Percentiles rank a stretch among this genome's conserved stretches.
Conservation (phyloP, 805 yeast genomes). For the Kazachstania psychrophila region DNA sequence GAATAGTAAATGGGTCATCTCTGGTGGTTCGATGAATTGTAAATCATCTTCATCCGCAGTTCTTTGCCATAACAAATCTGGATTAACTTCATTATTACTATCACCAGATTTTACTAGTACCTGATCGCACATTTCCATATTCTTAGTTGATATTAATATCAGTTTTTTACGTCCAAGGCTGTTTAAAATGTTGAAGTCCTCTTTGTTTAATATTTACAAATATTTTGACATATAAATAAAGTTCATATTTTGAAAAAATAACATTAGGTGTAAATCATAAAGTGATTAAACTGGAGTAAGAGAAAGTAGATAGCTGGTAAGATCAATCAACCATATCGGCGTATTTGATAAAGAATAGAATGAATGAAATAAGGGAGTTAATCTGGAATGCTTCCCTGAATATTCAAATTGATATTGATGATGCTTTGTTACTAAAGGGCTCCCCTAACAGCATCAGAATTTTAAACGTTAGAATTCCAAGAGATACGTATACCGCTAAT, state of each 20-base stretch:
- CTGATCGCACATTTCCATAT: no score
- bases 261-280: no score
- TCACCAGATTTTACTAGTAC: background rate
- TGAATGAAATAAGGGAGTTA: conserved; percentile 30
- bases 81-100: conserved; percentile 2
- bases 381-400: conserved; percentile 51
- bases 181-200: no score
- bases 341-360: no score
- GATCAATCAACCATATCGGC: no score
- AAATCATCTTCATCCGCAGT: conserved; percentile 11
- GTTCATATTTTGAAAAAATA: no score
- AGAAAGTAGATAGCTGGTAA: no score
- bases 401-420: conserved; percentile 30
- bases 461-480: conserved; percentile 23
- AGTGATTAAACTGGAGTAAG: no score
- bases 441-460: conserved; percentile 10
- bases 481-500: conserved; percentile 48
- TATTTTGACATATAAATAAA: no score
- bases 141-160: no score
- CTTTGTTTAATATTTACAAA: no score
- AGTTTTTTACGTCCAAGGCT: no score
- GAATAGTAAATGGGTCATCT: conserved; percentile 19
- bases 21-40: conserved; percentile 14
- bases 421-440: conserved; percentile 12
- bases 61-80: conserved; percentile 20